Percentiles rank a stretch among this genome's conserved stretches.
These are phyloP conservation scores for Nemania sp. DNA, from an alignment of 2,329 filamentous ascomycete species.

Conservation along the genomic window DNA sequence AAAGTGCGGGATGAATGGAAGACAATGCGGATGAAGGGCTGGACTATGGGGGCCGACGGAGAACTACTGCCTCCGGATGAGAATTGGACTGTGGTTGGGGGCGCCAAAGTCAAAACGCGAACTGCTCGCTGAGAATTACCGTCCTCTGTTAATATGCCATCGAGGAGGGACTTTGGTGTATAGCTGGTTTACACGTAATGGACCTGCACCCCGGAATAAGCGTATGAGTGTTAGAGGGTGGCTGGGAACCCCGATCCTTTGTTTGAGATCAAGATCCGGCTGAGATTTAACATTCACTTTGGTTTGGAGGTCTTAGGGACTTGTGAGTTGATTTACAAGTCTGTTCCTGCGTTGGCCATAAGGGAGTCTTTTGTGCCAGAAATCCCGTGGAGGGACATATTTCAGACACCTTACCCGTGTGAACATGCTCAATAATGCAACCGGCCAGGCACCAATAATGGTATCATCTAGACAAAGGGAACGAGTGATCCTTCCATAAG, in stretches of 20 bases:
- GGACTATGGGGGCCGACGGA: constrained; percentile 59
- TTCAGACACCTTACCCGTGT: not conserved
- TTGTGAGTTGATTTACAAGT: not conserved
- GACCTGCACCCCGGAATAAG: not conserved
- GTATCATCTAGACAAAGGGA: not conserved
- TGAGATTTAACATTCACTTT: not conserved
- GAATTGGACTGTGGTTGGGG: constrained; percentile 31
- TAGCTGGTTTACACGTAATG: not conserved
- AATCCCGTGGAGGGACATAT: not conserved
- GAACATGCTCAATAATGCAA: not conserved
- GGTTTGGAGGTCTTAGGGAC: not conserved
- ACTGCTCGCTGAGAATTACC: not conserved
- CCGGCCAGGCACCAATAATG: not conserved
- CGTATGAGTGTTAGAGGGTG: not conserved
- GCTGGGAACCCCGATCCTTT: not conserved
- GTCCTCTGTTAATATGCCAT: not conserved
- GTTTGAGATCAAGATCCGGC: not conserved
- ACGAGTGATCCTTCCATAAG: not conserved
- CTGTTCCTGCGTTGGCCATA: not conserved
- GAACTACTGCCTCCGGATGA: constrained; percentile 48
- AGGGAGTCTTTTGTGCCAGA: not conserved
- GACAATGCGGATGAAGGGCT: constrained; percentile 67
- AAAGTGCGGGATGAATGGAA: constrained; percentile 75
- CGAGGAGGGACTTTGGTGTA: not conserved
- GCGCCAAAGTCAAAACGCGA: constrained; percentile 26